Evolutionary conservation across 192 early-diverging fungal species (phyloP).

Genomic region (Coemansia sp.): DNA sequence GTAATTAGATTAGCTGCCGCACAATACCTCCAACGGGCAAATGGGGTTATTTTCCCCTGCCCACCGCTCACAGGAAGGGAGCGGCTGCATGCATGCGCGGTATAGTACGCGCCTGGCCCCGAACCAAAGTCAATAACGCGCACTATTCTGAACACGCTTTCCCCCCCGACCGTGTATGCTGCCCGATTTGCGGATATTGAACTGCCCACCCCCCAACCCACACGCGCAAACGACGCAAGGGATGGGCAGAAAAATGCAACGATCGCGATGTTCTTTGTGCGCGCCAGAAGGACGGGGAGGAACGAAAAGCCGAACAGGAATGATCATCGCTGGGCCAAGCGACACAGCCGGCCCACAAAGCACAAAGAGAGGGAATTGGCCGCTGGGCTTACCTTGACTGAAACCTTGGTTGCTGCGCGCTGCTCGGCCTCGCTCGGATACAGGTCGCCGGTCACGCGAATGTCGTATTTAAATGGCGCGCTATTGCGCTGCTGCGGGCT

Average conservation of each 20-base stretch:
- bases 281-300: not conserved
- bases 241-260: no score
- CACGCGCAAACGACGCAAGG: no score
- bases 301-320: no score
- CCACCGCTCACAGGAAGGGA: not conserved
- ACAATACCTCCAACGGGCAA: not conserved
- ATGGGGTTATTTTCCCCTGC: no score
- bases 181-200: not conserved
- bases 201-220: no score
- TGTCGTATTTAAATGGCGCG: conserved; percentile 51
- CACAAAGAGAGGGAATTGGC: conserved; percentile 16
- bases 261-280: conserved; percentile 5
- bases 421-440: conserved; percentile 30
- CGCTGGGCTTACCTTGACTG: conserved; percentile 44
- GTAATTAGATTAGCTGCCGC: not conserved
- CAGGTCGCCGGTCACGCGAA: conserved; percentile 50
- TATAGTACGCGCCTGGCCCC: conserved; percentile 15
- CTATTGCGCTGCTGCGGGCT: conserved; percentile 10
- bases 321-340: not conserved
- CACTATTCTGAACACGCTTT: no score
- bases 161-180: no score
- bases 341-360: no score
- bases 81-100: conserved; percentile 11
- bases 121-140: not conserved
- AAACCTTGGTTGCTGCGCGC: conserved; percentile 46